Conservation (phyloP, 331 rosid genomes). For the Pyrus hybrid region DNA sequence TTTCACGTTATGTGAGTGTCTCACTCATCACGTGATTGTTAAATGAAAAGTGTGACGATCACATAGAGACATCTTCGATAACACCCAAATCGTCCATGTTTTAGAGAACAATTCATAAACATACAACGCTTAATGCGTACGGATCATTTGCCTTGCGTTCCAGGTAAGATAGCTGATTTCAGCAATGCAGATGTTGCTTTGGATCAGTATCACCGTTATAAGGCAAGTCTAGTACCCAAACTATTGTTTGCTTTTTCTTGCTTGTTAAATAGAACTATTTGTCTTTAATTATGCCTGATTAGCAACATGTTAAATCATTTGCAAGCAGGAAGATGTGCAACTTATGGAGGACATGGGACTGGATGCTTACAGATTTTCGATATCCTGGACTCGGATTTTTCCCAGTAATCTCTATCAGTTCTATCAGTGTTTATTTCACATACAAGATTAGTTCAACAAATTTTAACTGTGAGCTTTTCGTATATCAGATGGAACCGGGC, state of each 20-base stretch:
- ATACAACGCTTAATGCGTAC: background rate
- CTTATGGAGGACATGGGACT: constrained; percentile 85
- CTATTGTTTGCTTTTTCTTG: background rate
- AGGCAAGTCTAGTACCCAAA: constrained; percentile 30
- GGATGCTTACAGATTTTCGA: constrained; percentile 91
- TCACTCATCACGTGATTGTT: no score
- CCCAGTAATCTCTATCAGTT: constrained; percentile 45
- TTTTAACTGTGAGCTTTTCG: background rate
- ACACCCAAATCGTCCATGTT: background rate
- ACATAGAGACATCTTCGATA: no score
- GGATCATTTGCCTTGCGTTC: constrained; percentile 3
- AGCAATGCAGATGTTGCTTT: constrained; percentile 83
- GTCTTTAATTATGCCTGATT: background rate
- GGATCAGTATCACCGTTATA: constrained; percentile 69
- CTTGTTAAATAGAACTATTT: background rate
- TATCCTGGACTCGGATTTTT: constrained; percentile 84
- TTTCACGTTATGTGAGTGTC: no score
- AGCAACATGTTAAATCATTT: background rate
- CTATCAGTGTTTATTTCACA: background rate
- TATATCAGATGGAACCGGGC: constrained; percentile 69
- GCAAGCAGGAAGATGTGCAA: constrained; percentile 67
- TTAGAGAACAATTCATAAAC: background rate
- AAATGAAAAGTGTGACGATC: no score
- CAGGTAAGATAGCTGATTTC: constrained; percentile 61
- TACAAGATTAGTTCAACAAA: background rate